A percentile compares a stretch with the other conserved stretches of the same genome.
Conservation (phyloP, 192 early-diverging fungal genomes). For the Coemansia sp. region DNA sequence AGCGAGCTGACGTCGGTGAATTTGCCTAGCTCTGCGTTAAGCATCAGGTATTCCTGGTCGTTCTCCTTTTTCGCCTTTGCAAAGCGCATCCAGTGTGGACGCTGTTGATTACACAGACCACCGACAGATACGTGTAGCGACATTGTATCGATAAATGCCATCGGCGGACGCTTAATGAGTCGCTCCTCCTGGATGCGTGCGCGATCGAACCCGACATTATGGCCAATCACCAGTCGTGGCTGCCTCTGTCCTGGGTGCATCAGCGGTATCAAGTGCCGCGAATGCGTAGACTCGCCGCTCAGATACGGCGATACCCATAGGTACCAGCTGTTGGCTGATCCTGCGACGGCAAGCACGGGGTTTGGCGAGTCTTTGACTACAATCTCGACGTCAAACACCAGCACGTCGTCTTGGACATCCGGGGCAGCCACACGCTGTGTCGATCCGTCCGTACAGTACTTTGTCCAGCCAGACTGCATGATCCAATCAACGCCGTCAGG, state of each 20-base stretch:
- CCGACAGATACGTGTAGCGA: conserved; percentile 84
- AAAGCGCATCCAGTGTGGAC: conserved; percentile 72
- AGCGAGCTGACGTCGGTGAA: conserved; percentile 55
- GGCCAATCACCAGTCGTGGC: conserved; percentile 72
- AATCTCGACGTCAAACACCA: conserved; percentile 89
- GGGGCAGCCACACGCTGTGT: conserved; percentile 35
- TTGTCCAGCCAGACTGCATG: conserved; percentile 71
- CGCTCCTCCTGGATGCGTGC: conserved; percentile 88
- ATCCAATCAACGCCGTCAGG: conserved; percentile 56
- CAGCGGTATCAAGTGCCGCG: conserved; percentile 64
- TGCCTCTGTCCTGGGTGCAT: conserved; percentile 33
- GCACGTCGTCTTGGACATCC: conserved; percentile 56
- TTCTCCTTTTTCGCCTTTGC: conserved; percentile 54
- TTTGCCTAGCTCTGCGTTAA: conserved; percentile 42
- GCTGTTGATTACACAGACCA: conserved; percentile 88
- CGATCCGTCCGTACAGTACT: conserved; percentile 58
- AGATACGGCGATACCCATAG: conserved; percentile 88
- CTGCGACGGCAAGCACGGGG: conserved; percentile 79
- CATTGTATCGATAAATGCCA: conserved; percentile 88
- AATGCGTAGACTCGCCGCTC: conserved; percentile 37
- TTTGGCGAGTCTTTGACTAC: conserved; percentile 63
- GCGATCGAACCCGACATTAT: conserved; percentile 91
- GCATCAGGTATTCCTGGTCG: conserved; percentile 50
- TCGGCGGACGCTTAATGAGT: conserved; percentile 49
- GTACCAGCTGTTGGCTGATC: conserved; percentile 78